Base-by-base conservation (phyloP, 495 filamentous ascomycete genomes). In the Amorphotheca resinae region DNA sequence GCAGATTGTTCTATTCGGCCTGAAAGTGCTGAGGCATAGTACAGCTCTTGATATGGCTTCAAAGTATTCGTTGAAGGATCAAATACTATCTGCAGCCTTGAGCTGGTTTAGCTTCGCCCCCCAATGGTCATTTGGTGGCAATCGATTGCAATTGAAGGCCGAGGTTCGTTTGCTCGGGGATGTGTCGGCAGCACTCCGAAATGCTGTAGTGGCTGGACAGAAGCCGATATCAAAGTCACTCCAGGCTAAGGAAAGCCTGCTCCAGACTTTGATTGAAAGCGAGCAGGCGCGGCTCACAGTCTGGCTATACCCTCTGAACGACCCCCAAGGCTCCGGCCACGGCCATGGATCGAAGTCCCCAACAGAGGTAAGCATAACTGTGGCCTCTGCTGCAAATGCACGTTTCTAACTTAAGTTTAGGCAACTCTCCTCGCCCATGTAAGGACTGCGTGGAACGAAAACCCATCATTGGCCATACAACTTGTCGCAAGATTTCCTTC, bases 101-200 rank as follows among this genome's bases (percentile, higher is more conserved):
- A 76, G 72, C 41, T 96, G 93, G 93, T 99, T 96, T 59, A 76
- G 69, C 30, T 72, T 77, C 46, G 65, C 82, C 12, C 84, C 93
- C 25, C 73, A 77, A 48, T 99, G 91, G 91, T 93, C 88, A 2
- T 96, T 93, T 58, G 93, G 93, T 32, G 87, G 89, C 45, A 95
- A 95, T 57, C 70, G 83, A 35, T 65, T 95, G 6, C 91, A 96
- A 56, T 70, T 96, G 22, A 96, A 91, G 61, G 86, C 93, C 0
- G 93, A 99, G 60, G 76, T 83, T 23, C 80, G 77, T 48, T 61
- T 96, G 23, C 73, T 99, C 6, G 68, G 68, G 8, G 89, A 96
- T 61, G 77, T 95, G 28, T 63, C 75, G 21, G 61, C 63, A 34
- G 72, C 76, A 21, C 58, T 99, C 44, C 70, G 60, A 40, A 62